Conservation (phyloP, 345 rosid species). For the Draba incana region DNA sequence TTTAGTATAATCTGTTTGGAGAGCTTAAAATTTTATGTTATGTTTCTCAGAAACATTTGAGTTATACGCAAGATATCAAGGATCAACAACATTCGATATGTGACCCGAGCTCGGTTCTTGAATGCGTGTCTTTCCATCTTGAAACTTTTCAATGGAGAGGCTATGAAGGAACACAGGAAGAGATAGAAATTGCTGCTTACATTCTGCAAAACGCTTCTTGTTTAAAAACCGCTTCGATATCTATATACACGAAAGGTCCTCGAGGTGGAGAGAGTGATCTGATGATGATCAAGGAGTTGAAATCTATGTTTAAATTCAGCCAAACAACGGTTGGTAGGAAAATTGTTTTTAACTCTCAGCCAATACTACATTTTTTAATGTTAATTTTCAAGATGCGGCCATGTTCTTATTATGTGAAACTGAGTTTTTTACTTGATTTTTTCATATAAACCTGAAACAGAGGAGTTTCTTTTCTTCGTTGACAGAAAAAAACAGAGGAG, state of each 20-base stretch:
- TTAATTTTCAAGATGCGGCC: too few relatives aligned
- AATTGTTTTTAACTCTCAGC: background rate
- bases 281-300: slow-evolving; percentile 6
- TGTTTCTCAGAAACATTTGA: background rate
- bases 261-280: background rate
- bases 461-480: too few relatives aligned
- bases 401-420: too few relatives aligned
- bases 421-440: too few relatives aligned
- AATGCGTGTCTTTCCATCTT: slow-evolving; percentile 19
- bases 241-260: background rate
- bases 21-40: background rate
- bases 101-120: slow-evolving; percentile 14
- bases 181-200: background rate
- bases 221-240: slow-evolving; percentile 26
- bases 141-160: slow-evolving; percentile 23
- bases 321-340: background rate
- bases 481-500: too few relatives aligned
- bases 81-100: background rate
- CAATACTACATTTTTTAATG: slow-evolving; percentile 11
- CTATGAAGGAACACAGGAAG: slow-evolving; percentile 21
- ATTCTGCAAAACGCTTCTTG: slow-evolving; percentile 7
- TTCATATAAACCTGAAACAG: too few relatives aligned
- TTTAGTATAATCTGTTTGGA: background rate
- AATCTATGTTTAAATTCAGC: background rate
- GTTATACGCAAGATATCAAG: background rate